phyloP scores from a whole-genome alignment of 805 yeast genomes.

The Suhomyces sp. region DNA sequence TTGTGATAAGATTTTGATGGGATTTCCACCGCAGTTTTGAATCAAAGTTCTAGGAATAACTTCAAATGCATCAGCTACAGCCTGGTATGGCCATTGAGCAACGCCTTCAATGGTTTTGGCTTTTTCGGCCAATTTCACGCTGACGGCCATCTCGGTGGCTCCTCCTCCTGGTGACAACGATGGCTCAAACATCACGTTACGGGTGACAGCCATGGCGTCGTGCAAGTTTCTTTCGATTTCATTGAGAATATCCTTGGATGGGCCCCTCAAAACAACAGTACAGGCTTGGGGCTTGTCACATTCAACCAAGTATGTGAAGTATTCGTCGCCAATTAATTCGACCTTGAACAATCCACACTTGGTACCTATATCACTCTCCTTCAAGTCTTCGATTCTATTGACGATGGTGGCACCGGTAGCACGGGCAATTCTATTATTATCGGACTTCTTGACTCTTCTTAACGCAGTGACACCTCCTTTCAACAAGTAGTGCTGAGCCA shows the following conservation, averaged over 20 bases:
- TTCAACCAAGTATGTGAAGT: conserved; percentile 78
- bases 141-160: conserved; percentile 98
- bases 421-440: conserved; percentile 93
- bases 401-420: conserved; percentile 98
- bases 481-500: conserved; percentile 93
- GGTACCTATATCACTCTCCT: conserved; percentile 85
- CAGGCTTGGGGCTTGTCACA: conserved; percentile 90
- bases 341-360: conserved; percentile 89
- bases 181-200: conserved; percentile 94
- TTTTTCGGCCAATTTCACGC: conserved; percentile 81
- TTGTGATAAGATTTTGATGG: conserved; percentile 84
- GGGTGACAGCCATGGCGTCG: conserved; percentile 97
- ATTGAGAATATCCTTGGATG: conserved; percentile 92
- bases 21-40: conserved; percentile 97
- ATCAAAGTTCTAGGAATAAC: conserved; percentile 96
- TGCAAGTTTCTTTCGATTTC: conserved; percentile 96
- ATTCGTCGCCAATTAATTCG: conserved; percentile 95
- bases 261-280: conserved; percentile 89
- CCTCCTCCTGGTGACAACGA: conserved; percentile 98
- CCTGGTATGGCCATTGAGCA: conserved; percentile 98
- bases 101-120: conserved; percentile 93
- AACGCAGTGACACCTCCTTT: conserved; percentile 91
- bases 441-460: conserved; percentile 93
- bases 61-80: conserved; percentile 98
- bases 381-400: conserved; percentile 90